These are phyloP conservation scores for Acanthamoeba rhysodes DNA, from an alignment of 208 protist species.

Conservation along the genomic window DNA sequence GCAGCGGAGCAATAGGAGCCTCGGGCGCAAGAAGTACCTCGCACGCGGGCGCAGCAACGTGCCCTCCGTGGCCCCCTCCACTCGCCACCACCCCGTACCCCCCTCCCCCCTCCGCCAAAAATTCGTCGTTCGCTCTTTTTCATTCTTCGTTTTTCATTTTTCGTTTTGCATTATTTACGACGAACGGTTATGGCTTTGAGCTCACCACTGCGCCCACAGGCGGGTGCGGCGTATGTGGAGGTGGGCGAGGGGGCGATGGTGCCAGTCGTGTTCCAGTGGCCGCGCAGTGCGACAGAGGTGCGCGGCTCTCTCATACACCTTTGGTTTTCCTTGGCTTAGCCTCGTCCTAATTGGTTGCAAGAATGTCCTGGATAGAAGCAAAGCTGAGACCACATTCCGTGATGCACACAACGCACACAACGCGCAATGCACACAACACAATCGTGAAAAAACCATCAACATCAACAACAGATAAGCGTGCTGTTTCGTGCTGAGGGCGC, in stretches of 20 bases:
- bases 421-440: neutral
- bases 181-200: neutral
- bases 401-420: no score
- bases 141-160: neutral
- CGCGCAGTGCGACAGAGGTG: neutral
- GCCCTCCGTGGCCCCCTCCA: neutral
- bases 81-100: neutral
- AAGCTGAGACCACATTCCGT: no score
- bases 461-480: constrained; percentile 12
- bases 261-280: constrained; percentile 42
- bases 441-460: neutral
- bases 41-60: neutral
- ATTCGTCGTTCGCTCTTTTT: neutral
- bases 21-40: neutral
- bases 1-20: neutral
- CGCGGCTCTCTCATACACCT: neutral
- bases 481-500: neutral
- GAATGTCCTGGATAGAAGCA: neutral
- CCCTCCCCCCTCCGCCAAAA: neutral
- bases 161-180: neutral
- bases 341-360: neutral
- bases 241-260: neutral
- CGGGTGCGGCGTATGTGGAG: neutral
- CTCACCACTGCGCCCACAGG: neutral
- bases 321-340: neutral